phyloP scores from a whole-genome alignment of 192 early-diverging fungal genomes.

The Mortierella hygrophila region DNA sequence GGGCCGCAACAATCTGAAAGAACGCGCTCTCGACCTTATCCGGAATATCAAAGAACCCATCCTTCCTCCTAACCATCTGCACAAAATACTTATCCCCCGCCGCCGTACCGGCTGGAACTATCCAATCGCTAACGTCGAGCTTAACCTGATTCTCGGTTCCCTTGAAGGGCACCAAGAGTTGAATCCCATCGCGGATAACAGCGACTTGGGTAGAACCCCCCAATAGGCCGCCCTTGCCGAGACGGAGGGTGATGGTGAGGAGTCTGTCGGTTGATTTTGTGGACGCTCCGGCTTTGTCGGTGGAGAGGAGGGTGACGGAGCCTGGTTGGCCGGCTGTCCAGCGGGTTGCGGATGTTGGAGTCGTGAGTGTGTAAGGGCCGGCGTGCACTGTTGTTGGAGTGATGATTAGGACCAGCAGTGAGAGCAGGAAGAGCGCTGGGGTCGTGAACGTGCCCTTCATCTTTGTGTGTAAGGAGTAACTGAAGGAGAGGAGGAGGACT shows the following conservation, averaged over 20 bases:
- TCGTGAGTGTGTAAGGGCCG: slow-evolving; percentile 11
- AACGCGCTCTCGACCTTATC: neutral
- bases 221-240: neutral
- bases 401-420: neutral
- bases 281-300: slow-evolving; percentile 22
- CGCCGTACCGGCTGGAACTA: slow-evolving; percentile 13
- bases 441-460: neutral
- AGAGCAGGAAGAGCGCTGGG: slow-evolving; percentile 10
- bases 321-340: slow-evolving; percentile 33
- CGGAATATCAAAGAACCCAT: slow-evolving; percentile 20
- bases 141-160: neutral
- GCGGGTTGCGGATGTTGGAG: slow-evolving; percentile 33
- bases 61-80: slow-evolving; percentile 3
- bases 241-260: slow-evolving; percentile 28
- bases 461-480: neutral
- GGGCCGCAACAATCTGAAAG: slow-evolving; percentile 16
- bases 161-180: slow-evolving; percentile 18
- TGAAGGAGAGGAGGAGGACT: no score
- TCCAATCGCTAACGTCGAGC: slow-evolving; percentile 20
- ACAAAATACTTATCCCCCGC: slow-evolving; percentile 36
- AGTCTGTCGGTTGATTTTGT: slow-evolving; percentile 20
- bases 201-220: neutral
- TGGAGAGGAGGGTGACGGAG: slow-evolving; percentile 19
- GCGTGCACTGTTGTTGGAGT: slow-evolving; percentile 4
- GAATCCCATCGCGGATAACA: slow-evolving; percentile 22